Evolutionary conservation across 2,329 filamentous ascomycete genomes (phyloP), one percentile per base, ranked within the genome.

Genomic region (Pezicula neosporulosa): DNA sequence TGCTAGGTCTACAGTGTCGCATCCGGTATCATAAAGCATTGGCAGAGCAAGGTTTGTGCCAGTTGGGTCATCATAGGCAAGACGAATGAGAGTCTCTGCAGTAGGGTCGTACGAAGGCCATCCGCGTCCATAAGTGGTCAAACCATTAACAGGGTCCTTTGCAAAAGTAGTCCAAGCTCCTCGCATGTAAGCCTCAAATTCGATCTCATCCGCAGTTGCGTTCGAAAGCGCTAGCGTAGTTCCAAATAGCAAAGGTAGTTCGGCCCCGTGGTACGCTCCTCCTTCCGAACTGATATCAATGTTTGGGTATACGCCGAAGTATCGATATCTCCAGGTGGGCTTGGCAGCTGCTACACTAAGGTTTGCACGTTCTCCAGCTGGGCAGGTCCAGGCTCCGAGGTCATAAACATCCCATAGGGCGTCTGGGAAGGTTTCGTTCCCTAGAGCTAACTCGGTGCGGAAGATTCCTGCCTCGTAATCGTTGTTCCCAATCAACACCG

Each of bases 121-220:
- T 15, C 58, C 56, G 6, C 53, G 58, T 37, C 48, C 44, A 53
- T 60, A 63, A 15, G 44, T 48, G 27, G 49, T 44, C 49, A 69
- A 54, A 0, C 66, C 66, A 47, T 61, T 51, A 7, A 49, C 52
- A 3, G 67, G 63, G 52, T 70, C 58, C 44, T 64, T 69, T 27
- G 67, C 66, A 54, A 70, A 70, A 3, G 63, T 55, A 1, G 65
- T 56, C 68, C 67, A 70, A 6, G 66, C 68, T 9, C 60, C 58
- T 30, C 60, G 58, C 6, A 70, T 53, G 43, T 65, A 68, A 21
- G 52, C 47, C 30, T 55, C 57, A 4, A 68, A 49, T 15, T 44
- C 53, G 27, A 51, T 51, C 45, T 68, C 60, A 44, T 61, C 59
- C 27, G 57, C 56, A 7, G 51, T 48, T 6, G 60, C 62, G 37